Base-by-base conservation (phyloP, 2,329 filamentous ascomycete genomes). In the Rachicladosporium sp. region DNA sequence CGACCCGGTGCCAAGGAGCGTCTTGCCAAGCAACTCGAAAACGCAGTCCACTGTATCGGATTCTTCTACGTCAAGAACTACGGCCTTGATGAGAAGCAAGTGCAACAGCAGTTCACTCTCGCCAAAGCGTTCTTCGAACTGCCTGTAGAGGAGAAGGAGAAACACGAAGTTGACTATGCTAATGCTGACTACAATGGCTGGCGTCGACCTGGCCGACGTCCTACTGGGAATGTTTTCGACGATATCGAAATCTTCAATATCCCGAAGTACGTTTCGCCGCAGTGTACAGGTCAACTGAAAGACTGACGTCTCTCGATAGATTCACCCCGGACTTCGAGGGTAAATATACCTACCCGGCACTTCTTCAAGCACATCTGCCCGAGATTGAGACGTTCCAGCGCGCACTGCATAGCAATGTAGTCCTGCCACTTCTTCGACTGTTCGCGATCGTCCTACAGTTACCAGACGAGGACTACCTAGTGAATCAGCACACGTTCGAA, bases 31-130 rank as follows among this genome's bases (percentile, higher is more conserved):
- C 70, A 76, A 45, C 62, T 78, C 1, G 65, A 70, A 12, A 67
- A 76, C 38, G 73, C 73, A 19, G 52, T 52, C 46, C 54, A 63
- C 39, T 54, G 64, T 48, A 57, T 64, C 46, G 71, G 74, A 0
- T 74, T 79, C 60, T 80, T 79, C 60, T 78, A 78, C 45, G 68
- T 79, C n/a, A 70, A 69, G 43, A 76, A 78, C 56, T 77, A 72
- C 45, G 74, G 74, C 29, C 64, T 79, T 13, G 61, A 59, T 2
- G 71, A 77, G 50, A 71, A 76, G 36, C 63, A 76, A 51, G 67
- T 79, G 2, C 68, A 78, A 46, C 62, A 64, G 6, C 74, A 79
- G 45, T 78, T 78, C 45, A 71, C 74, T 7, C 64, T 79, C 1
- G 74, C 69, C 1, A 70, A 72, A 37, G 62, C 70, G 23, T 69